Base-by-base conservation (phyloP, 192 early-diverging fungal genomes). In the Entomortierella beljakovae region DNA sequence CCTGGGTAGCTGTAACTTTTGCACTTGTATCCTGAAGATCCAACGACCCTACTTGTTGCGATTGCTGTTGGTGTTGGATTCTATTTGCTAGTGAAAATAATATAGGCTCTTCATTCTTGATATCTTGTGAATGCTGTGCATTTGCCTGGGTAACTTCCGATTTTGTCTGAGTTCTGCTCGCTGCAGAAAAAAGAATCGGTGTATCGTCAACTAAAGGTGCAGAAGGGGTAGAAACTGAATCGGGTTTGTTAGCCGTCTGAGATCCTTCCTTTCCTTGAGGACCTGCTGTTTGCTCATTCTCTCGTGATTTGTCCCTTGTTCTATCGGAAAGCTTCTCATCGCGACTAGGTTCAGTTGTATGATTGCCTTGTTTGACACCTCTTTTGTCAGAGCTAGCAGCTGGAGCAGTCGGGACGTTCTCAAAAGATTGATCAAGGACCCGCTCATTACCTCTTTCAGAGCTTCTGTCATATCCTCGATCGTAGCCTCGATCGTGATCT, bases 71-170 rank as follows among this genome's bases (percentile, higher is more conserved):
- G 15, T 62, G 57, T 18, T 63, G 54, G 31, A 62, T 42, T 32
- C 73, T 49, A 50, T 42, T 63, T 3, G 73, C 73, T 13, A 66
- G 26, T 9, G 72, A 66, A 26, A 77, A 77, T 23, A 77, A 28
- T 49, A 77, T 68, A 16, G 65, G 73, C 16, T 72, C 61, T 0
- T 76, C 73, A 22, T 43, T 54, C 20, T 33, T 40, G 11, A 33
- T 32, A 11, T 28, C 15, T 5, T 6, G 13, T 3, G 32, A 25
- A 0, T 48, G 56, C 34, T 59, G 66, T 46, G 49, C 46, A 5
- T 18, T 7, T 16, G 32, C n/a, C 18, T 46, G 68, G 16, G 48
- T 26, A 3, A 37, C 38, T 3, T 42, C 48, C 23, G 42, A 16
- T 28, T 64, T 57, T 5, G 42, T 42, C 20, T 72, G 71, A 37